Evolutionary conservation across 768 basidiomycete genomes (phyloP).

Genomic region (Serendipita indica): DNA sequence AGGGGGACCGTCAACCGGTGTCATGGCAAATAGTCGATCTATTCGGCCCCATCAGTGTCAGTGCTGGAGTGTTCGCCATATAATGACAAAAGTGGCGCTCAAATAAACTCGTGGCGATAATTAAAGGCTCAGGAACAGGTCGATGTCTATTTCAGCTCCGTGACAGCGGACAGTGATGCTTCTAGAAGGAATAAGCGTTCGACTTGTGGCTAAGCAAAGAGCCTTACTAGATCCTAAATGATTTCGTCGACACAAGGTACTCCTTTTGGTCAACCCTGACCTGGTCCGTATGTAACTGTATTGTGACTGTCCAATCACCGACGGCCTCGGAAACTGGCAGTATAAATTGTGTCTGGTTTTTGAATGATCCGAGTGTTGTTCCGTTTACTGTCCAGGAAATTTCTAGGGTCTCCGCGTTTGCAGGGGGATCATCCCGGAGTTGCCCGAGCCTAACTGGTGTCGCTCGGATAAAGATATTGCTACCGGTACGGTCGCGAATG

Average conservation of each 20-base stretch:
- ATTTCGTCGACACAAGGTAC: neutral
- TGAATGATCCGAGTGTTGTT: slow-evolving; percentile 27
- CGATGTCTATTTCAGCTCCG: too few relatives aligned
- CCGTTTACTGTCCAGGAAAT: slow-evolving; percentile 44
- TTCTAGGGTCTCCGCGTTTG: slow-evolving; percentile 17
- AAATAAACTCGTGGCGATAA: too few relatives aligned
- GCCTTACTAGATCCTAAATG: too few relatives aligned
- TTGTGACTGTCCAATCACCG: slow-evolving; percentile 33
- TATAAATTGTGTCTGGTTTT: slow-evolving; percentile 37
- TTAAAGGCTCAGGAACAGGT: too few relatives aligned
- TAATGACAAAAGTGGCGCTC: too few relatives aligned
- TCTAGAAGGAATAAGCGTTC: too few relatives aligned
- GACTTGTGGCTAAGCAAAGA: too few relatives aligned
- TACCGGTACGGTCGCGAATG: slow-evolving; percentile 8
- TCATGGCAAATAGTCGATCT: too few relatives aligned
- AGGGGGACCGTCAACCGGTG: too few relatives aligned
- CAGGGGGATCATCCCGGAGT: slow-evolving; percentile 27
- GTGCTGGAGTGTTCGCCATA: too few relatives aligned
- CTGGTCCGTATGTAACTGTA: slow-evolving; percentile 41
- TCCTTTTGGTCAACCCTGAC: slow-evolving; percentile 26
- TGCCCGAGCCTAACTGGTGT: slow-evolving; percentile 48
- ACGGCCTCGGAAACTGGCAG: slow-evolving; percentile 17
- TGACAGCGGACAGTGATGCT: too few relatives aligned
- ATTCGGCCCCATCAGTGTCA: too few relatives aligned
- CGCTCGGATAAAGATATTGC: slow-evolving; percentile 29